A percentile compares a stretch with the other conserved stretches of the same genome.
phyloP scores from a whole-genome alignment of 176 grass and related monocot genomes.

The Rhynchospora breviuscula region DNA sequence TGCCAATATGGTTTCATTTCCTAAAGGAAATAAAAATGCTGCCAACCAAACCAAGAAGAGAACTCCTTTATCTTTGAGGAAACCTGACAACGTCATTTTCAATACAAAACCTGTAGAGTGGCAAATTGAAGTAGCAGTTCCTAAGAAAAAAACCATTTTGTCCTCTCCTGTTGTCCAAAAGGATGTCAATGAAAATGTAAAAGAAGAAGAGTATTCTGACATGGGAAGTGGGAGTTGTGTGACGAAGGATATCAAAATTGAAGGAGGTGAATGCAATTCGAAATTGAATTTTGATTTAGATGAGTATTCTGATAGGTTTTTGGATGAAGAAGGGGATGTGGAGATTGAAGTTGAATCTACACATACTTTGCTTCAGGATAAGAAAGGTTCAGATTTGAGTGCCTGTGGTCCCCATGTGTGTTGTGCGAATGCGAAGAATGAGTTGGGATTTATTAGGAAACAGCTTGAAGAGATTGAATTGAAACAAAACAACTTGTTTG shows the following conservation, averaged over 20 bases:
- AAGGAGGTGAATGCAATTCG: conserved; percentile 43
- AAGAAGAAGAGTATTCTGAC: conserved; percentile 68
- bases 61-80: conserved; percentile 66
- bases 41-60: conserved; percentile 53
- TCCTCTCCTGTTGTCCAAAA: conserved; percentile 35
- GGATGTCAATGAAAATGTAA: conserved; percentile 40
- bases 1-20: conserved; percentile 25
- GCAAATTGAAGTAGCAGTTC: conserved; percentile 83
- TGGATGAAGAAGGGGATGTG: conserved; percentile 8
- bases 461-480: conserved; percentile 86
- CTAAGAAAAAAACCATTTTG: conserved; percentile 42
- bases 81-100: conserved; percentile 35
- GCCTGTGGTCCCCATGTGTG: conserved; percentile 52
- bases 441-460: conserved; percentile 66
- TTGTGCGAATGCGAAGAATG: conserved; percentile 60
- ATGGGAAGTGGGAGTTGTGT: conserved; percentile 69
- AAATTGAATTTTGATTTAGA: conserved; percentile 24
- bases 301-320: conserved; percentile 12
- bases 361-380: conserved; percentile 51
- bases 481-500: conserved; percentile 62
- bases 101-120: conserved; percentile 59
- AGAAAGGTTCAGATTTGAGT: conserved; percentile 57
- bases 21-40: conserved; percentile 56
- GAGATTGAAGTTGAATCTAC: conserved; percentile 33
- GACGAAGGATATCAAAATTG: conserved; percentile 56